phyloP scores from a whole-genome alignment of 2,329 filamentous ascomycete species.

The Colletotrichum phormii region DNA sequence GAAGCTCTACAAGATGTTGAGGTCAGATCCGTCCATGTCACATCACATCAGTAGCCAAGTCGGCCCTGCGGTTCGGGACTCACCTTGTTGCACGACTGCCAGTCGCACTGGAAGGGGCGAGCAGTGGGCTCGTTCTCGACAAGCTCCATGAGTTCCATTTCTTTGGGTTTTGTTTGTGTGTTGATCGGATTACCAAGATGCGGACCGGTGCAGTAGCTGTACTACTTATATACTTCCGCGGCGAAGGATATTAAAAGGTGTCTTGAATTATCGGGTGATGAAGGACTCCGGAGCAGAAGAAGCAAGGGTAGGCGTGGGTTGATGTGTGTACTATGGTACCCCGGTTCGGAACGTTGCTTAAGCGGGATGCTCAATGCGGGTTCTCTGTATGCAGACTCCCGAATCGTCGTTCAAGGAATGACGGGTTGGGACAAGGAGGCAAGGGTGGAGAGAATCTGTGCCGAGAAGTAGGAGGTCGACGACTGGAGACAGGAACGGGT shows the following conservation, averaged over 20 bases:
- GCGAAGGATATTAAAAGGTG: conserved; percentile 22
- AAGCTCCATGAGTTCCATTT: conserved; percentile 74
- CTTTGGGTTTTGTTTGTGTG: conserved; percentile 42
- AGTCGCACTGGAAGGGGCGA: conserved; percentile 73
- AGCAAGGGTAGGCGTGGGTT: conserved; percentile 27
- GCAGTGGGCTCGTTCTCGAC: conserved; percentile 72
- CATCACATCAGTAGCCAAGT: background rate
- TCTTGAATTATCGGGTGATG: conserved; percentile 33
- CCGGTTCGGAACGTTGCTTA: conserved; percentile 31
- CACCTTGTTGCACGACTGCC: conserved; percentile 72
- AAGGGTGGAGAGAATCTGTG: conserved; percentile 11
- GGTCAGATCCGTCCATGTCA: conserved; percentile 30
- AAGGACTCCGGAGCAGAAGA: conserved; percentile 20
- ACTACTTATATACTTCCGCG: conserved; percentile 33
- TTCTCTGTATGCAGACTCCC: conserved; percentile 30
- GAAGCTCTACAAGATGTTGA: conserved; percentile 67
- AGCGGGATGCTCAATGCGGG: conserved; percentile 32
- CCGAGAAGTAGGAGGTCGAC: conserved; percentile 31
- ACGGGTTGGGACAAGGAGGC: conserved; percentile 2
- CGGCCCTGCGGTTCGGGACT: conserved; percentile 37
- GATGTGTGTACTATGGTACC: conserved; percentile 28
- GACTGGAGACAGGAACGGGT: conserved; percentile 35
- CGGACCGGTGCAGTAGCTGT: conserved; percentile 33
- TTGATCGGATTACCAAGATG: conserved; percentile 47
- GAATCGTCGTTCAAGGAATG: conserved; percentile 29